phyloP scores from a whole-genome alignment of 306 rosid genomes.

The Pyrus communis region DNA sequence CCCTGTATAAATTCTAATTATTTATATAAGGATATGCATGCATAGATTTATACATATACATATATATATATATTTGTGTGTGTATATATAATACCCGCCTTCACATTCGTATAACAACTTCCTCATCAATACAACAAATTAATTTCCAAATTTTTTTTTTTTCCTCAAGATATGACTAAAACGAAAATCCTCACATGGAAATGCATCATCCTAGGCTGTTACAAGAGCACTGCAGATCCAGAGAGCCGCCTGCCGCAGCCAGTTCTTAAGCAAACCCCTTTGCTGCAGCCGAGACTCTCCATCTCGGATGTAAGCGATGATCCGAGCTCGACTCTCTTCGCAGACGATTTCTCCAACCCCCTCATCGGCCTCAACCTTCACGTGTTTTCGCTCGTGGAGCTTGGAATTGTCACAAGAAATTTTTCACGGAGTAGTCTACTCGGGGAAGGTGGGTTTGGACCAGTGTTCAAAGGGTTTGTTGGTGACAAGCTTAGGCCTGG shows the following conservation, averaged over 20 bases:
- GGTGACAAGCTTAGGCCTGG: conserved; percentile 50
- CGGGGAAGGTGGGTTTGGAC: conserved; percentile 93
- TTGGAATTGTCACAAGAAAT: conserved; percentile 48
- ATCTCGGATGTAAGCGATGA: conserved; percentile 57
- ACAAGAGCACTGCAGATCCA: conserved; percentile 19
- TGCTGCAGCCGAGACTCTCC: conserved; percentile 44
- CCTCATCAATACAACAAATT: neutral
- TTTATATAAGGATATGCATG: neutral
- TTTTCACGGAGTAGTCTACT: conserved; percentile 62
- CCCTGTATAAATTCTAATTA: neutral
- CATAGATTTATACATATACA: too few relatives aligned
- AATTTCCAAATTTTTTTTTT: neutral
- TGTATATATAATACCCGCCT: neutral
- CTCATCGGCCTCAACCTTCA: conserved; percentile 53
- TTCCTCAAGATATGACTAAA: conserved; percentile 21
- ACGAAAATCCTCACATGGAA: conserved; percentile 60
- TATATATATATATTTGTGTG: too few relatives aligned
- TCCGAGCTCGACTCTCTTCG: conserved; percentile 34
- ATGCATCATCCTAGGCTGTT: conserved; percentile 57
- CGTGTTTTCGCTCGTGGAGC: conserved; percentile 55
- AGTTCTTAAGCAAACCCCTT: conserved; percentile 31
- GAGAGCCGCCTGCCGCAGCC: conserved; percentile 11
- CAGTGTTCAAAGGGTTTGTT: conserved; percentile 74
- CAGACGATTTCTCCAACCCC: conserved; percentile 68
- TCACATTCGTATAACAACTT: neutral